Percentiles rank a stretch among this genome's conserved stretches.
Conservation (phyloP, 306 rosid genomes). For the Fagus crenata region DNA sequence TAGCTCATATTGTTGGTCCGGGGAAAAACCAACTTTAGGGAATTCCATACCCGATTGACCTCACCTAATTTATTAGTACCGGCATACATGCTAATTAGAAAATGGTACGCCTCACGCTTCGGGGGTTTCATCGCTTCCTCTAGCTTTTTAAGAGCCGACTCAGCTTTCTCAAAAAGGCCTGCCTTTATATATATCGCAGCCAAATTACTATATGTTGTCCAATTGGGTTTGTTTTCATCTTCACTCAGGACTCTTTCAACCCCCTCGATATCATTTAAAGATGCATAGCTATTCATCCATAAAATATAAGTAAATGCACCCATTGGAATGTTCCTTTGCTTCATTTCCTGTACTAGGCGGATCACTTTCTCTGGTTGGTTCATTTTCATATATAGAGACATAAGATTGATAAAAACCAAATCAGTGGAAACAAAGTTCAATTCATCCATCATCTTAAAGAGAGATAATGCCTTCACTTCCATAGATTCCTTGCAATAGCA, state of each 20-base stretch:
- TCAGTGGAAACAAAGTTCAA: conserved; percentile 36
- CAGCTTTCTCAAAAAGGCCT: conserved; percentile 58
- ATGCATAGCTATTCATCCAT: conserved; percentile 74
- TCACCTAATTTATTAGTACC: conserved; percentile 55
- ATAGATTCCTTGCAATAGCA: conserved; percentile 64
- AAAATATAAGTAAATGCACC: conserved; percentile 43
- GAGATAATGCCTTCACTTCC: conserved; percentile 63
- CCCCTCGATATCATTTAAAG: conserved; percentile 46
- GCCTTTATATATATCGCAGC: conserved; percentile 73
- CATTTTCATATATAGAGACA: conserved; percentile 63
- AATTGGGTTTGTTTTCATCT: conserved; percentile 30
- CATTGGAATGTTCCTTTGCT: conserved; percentile 50
- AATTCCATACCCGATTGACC: conserved; percentile 67
- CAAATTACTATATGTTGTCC: conserved; percentile 75
- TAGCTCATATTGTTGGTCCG: conserved; percentile 57
- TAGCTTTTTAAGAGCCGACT: conserved; percentile 48
- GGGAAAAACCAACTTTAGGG: conserved; percentile 46
- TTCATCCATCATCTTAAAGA: conserved; percentile 52
- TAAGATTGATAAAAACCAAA: conserved; percentile 59
- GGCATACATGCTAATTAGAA: conserved; percentile 64
- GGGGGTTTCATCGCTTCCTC: conserved; percentile 45
- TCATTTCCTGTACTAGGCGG: conserved; percentile 50
- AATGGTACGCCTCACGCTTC: conserved; percentile 60
- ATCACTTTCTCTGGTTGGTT: conserved; percentile 59
- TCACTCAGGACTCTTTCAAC: conserved; percentile 48